Evolutionary conservation across 345 rosid species (phyloP), one percentile per base, ranked within the genome.

Genomic region (Barbarea vulgaris): DNA sequence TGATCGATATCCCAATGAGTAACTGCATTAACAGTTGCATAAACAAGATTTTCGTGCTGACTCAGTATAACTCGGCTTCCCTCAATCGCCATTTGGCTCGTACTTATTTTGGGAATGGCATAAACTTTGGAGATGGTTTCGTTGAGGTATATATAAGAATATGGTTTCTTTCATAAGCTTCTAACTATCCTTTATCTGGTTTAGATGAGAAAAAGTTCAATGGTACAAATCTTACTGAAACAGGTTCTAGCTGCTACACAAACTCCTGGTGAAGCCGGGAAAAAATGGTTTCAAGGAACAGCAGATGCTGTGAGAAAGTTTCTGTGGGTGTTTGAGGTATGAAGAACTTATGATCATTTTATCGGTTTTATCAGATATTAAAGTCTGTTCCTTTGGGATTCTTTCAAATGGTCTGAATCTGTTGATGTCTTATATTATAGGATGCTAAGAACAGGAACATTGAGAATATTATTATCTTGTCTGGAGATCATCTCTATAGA

Each of bases 291-390:
- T 76, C 96, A 94, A 87, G 99, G 99, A 82, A 94, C 99, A 30
- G 97, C 99, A 17, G 99, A 94, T 82, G 99, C 99, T 82, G 99
- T 94, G 54, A 88, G 99, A 89, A 88, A 91, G 77, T 94, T 94
- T 74, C 72, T 47, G 39, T 90, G 99, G 97, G 96, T 94, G 61
- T 94, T 94, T 85, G 97, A 94, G 99, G 99, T 90, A 44, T 62
- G 50, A 53, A 41, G 12, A 60, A 50, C 3, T 7, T 42, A 72
- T 61, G 31, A 63, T 50, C 41, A 22, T 59, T 48, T 21, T n/a
- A 36, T 56, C 5, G 6, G 30, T 15, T 27, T 4, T 12, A 34
- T 21, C 67, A 47, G 58, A 30, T 8, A 27, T 8, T 62, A 3
- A 21, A 21, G 39, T 18, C 12, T 58, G 13, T 36, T 44, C 41